Evolutionary conservation across 768 basidiomycete genomes (phyloP), one percentile per base, ranked within the genome.

Genomic region (Vishniacozyma victoriae): DNA sequence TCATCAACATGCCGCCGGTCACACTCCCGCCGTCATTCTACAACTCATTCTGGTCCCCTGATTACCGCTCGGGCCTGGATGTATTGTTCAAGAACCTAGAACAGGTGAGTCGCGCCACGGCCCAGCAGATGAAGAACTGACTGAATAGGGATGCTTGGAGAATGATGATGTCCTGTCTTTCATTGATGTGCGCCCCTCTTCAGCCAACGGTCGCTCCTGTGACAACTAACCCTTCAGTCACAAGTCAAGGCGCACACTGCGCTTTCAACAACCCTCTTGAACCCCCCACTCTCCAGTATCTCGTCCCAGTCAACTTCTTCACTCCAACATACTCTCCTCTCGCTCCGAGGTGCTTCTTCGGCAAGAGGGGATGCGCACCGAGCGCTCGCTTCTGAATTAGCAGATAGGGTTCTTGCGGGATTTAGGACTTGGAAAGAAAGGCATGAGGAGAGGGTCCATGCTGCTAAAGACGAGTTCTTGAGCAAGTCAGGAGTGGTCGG

Each of bases 21-120:
- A 86, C 88, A 36, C 80, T 92, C 64, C 90, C 90, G n/a, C 77
- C 88, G 50, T 79, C 80, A 14, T 95, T 95, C 70, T 81, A 78
- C 47, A 92, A 93, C 71, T 91, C 89, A 24, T 95, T 95, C 76
- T 95, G 91, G 91, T 80, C 89, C 16, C 84, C 87, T 70, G 88
- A 91, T 75, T 91, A 88, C 67, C 78, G 87, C 37, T 80, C 75
- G 50, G 91, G 90, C 26, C 78, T 95, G 23, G 82, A 93, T 54
- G 79, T 85, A 19, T 73, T 90, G 25, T 88, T 81, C 67, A 71
- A 64, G 36, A 84, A 86, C 71, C 80, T 90, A 20, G 84, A 88
- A 59, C 84, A 87, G 78, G 87, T 84, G 52, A 41, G 76, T 60
- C 13, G 24, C 13, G 41, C 25, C 18, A 19, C 43, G 5, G 16